These are phyloP conservation scores for Oryza punctata DNA, from an alignment of 176 grass and related monocot genomes.

Conservation along the genomic window DNA sequence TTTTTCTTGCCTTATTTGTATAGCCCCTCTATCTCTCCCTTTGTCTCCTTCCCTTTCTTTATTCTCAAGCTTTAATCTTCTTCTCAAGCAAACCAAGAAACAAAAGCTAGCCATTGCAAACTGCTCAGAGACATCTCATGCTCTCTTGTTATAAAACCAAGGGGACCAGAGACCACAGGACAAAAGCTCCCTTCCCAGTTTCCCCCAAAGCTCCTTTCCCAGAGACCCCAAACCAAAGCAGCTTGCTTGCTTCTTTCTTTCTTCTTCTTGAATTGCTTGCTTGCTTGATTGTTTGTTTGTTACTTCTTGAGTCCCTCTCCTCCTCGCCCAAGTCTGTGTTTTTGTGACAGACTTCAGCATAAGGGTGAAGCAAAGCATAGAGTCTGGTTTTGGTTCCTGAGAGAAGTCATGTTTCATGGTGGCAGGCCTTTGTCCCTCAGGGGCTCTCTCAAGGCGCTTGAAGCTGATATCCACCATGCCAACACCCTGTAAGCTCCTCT, in stretches of 20 bases:
- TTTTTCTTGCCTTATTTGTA: constrained; percentile 22
- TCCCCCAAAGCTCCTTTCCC: constrained; percentile 43
- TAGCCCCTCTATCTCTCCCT: constrained; percentile 38
- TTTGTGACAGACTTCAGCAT: constrained; percentile 36
- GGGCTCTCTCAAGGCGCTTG: constrained; percentile 94
- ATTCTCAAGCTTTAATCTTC: constrained; percentile 41
- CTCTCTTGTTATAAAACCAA: constrained; percentile 46
- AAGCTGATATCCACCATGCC: constrained; percentile 97
- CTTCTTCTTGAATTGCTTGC: constrained; percentile 45
- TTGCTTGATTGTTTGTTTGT: constrained; percentile 1
- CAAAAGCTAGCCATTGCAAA: constrained; percentile 12
- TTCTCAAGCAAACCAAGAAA: constrained; percentile 37
- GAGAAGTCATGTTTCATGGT: constrained; percentile 72
- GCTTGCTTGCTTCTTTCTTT: constrained; percentile 37
- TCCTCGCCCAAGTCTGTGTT: constrained; percentile 21
- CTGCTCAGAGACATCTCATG: constrained; percentile 34
- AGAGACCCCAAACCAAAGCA: constrained; percentile 38
- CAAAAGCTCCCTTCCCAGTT: constrained; percentile 38
- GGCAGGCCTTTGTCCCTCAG: constrained; percentile 75
- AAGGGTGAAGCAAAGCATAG: neutral
- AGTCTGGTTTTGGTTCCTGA: neutral
- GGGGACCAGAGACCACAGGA: constrained; percentile 6
- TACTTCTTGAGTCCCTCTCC: constrained; percentile 45
- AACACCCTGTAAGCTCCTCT: constrained; percentile 77
- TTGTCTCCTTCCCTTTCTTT: constrained; percentile 46